Percentiles rank a stretch among this genome's conserved stretches.
Evolutionary conservation across 139 green algal species (phyloP).

Genomic region (Picochlorum costavermella): DNA sequence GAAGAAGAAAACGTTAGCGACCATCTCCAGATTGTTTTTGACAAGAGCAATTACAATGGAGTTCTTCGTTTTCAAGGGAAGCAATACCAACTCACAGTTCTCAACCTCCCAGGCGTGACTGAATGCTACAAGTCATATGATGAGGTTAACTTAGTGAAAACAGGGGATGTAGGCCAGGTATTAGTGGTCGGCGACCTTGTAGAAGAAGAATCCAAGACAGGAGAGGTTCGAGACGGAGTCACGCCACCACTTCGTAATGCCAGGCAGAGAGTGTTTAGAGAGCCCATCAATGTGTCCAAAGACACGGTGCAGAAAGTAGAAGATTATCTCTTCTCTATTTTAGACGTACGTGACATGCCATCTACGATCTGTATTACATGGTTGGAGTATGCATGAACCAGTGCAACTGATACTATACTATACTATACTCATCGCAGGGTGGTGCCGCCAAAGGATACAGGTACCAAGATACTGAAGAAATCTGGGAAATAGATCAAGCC

Average conservation of each 20-base stretch:
- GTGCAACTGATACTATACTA: not conserved
- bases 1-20: constrained; percentile 19
- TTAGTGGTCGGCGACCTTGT: constrained; percentile 38
- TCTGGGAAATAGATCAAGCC: constrained; percentile 50
- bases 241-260: constrained; percentile 68
- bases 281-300: constrained; percentile 25
- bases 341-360: constrained; percentile 22
- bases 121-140: constrained; percentile 91
- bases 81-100: constrained; percentile 45
- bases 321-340: constrained; percentile 46
- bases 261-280: constrained; percentile 51
- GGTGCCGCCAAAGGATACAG: constrained; percentile 50
- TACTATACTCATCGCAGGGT: constrained; percentile 16
- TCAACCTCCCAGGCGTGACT: constrained; percentile 73
- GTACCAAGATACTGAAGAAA: constrained; percentile 73
- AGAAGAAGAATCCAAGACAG: constrained; percentile 23
- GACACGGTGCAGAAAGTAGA: constrained; percentile 40
- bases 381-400: not conserved
- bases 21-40: constrained; percentile 7
- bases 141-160: constrained; percentile 87
- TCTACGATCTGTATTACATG: not conserved
- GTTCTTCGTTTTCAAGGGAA: constrained; percentile 44
- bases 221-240: constrained; percentile 45
- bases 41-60: constrained; percentile 28
- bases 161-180: constrained; percentile 72